Evolutionary conservation across 768 basidiomycete genomes (phyloP).

Genomic region (Leucocoprinus sp.): DNA sequence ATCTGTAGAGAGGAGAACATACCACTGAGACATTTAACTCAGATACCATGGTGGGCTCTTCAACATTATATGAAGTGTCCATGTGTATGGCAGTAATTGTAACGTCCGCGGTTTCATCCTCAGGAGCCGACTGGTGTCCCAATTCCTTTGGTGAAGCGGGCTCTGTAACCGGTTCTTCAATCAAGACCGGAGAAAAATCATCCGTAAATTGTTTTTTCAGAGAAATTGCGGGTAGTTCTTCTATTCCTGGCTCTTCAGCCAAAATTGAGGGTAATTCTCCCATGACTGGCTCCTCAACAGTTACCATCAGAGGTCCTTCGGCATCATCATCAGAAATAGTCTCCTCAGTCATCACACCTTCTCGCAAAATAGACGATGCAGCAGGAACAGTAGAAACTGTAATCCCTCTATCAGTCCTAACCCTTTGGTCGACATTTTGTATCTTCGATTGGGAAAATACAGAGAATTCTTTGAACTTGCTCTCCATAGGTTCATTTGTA

Average conservation of each 20-base stretch:
- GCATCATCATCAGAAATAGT: background rate
- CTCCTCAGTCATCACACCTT: background rate
- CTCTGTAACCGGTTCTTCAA: background rate
- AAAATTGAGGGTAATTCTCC: too few species aligned
- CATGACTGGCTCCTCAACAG: too few species aligned
- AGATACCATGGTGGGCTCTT: constrained; percentile 22
- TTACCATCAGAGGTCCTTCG: too few species aligned
- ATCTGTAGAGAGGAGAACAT: constrained; percentile 10
- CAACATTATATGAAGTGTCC: constrained; percentile 18
- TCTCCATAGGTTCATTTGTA: background rate
- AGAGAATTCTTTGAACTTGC: background rate
- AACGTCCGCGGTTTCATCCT: background rate
- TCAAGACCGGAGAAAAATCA: background rate
- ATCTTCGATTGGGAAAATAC: background rate
- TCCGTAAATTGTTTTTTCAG: too few species aligned
- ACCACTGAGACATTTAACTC: constrained; percentile 26
- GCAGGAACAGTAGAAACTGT: background rate
- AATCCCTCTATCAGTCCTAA: background rate
- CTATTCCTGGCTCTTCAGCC: too few species aligned
- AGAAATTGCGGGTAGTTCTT: too few species aligned
- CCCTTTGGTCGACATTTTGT: background rate
- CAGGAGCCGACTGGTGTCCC: background rate
- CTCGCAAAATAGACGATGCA: background rate
- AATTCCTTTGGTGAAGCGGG: background rate
- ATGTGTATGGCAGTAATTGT: background rate